These are phyloP conservation scores for Penicillium paradoxum DNA, from an alignment of 495 filamentous ascomycete species.

Conservation along the genomic window DNA sequence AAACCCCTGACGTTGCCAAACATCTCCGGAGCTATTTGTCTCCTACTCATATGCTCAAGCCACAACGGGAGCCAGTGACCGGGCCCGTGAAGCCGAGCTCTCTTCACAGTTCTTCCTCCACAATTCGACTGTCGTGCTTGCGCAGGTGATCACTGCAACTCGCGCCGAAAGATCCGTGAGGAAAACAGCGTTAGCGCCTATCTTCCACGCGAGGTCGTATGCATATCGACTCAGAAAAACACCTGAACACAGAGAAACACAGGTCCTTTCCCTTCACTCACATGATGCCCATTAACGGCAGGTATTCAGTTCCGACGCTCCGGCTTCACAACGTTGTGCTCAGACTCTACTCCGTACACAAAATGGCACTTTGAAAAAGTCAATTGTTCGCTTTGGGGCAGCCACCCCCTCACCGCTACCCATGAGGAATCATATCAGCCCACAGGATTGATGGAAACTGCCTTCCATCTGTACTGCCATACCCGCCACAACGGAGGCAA, in stretches of 20 bases:
- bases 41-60: background rate
- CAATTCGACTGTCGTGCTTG: background rate
- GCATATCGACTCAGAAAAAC: background rate
- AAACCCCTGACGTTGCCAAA: background rate
- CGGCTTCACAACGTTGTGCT: slow-evolving; percentile 9
- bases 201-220: slow-evolving; percentile 1
- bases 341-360: background rate
- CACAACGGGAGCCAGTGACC: slow-evolving; percentile 5
- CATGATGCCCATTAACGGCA: slow-evolving; percentile 10
- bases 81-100: background rate
- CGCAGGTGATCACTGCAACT: slow-evolving; percentile 6
- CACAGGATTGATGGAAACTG: background rate
- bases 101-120: background rate
- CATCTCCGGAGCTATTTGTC: background rate
- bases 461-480: background rate
- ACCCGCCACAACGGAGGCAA: slow-evolving; percentile 1
- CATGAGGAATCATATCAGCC: background rate
- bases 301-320: slow-evolving; percentile 17
- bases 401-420: slow-evolving; percentile 15
- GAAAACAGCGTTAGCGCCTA: background rate
- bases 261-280: slow-evolving; percentile 1
- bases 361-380: slow-evolving; percentile 8
- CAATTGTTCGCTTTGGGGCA: slow-evolving; percentile 16
- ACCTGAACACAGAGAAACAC: background rate
- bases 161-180: slow-evolving; percentile 3